Evolutionary conservation across 2,329 filamentous ascomycete species (phyloP), one percentile per base, ranked within the genome.

Genomic region (Cytospora mali): DNA sequence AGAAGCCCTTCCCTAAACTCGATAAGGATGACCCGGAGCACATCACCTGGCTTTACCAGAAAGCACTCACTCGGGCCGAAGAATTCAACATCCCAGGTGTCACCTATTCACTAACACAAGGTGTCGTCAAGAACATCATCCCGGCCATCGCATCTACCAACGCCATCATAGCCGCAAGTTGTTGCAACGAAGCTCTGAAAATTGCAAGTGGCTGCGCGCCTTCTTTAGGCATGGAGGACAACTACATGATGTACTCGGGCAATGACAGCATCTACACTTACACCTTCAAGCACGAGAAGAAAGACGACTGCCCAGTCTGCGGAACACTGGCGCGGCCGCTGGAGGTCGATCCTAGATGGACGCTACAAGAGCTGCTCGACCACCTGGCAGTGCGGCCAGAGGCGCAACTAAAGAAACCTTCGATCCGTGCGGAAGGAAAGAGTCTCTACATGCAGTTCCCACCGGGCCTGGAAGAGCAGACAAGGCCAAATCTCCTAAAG

Each of bases 211-310:
- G 84, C 55, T 86, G 89, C 42, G 95, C 94, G 33, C 92, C 94
- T 0, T 89, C 88, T 67, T 81, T 99, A 18, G 91, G 90, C 14
- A 81, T 86, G 66, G 87, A 89, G 51, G 89, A 89, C 61, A 96
- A 97, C 75, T 99, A 99, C 79, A 98, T 98, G 93, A 97, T 97
- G 91, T 99, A 99, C 76, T 97, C 92, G 14, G 95, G 96, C 53
- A 93, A 98, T 71, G 94, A 96, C 71, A 86, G 90, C 68, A 90
- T 99, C 68, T 99, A 99, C 79, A 99, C 95, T 0, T 97, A 97
- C 76, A 99, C 95, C 0, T 99, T 98, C 75, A 89, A 93, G 71
- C 93, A 97, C 71, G 90, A 97, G 77, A 92, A 91, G 80, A 98
- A 97, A 75, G 84, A 89, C 18, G 95, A 98, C 75, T 99, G 95